phyloP scores from a whole-genome alignment of 257 asterid species.

The Solanum lycopersicoides region DNA sequence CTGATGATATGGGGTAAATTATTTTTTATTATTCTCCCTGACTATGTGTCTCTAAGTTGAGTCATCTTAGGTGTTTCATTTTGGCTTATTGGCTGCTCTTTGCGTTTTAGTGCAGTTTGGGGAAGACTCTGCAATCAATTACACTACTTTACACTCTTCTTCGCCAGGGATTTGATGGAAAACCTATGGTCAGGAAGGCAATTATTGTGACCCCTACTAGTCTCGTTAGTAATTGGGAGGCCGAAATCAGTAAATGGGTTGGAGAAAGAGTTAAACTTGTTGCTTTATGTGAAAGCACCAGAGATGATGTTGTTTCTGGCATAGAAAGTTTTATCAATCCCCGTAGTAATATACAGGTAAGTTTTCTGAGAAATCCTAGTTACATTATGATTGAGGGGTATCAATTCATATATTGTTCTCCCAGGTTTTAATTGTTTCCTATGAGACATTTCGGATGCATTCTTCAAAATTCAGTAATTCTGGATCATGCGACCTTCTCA shows the following conservation, averaged over 20 bases:
- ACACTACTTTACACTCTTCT: slow-evolving; percentile 87
- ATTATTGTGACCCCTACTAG: slow-evolving; percentile 96
- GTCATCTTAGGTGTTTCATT: not conserved
- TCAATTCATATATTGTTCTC: slow-evolving; percentile 1
- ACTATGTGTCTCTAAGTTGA: not conserved
- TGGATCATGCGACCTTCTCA: slow-evolving; percentile 93
- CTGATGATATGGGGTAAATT: slow-evolving; percentile 98
- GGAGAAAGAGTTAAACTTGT: slow-evolving; percentile 92
- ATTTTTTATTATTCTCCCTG: slow-evolving; percentile 4
- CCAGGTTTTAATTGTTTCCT: slow-evolving; percentile 88
- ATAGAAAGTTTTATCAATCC: slow-evolving; percentile 58
- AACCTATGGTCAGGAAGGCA: slow-evolving; percentile 81
- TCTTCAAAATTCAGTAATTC: slow-evolving; percentile 58
- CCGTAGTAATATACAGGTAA: slow-evolving; percentile 55
- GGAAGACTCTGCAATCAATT: slow-evolving; percentile 95
- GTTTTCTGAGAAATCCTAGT: not conserved
- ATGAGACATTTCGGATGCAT: slow-evolving; percentile 97
- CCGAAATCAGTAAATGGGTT: slow-evolving; percentile 90
- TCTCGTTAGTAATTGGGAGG: slow-evolving; percentile 97
- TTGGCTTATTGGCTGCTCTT: not conserved
- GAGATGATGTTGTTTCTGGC: slow-evolving; percentile 78
- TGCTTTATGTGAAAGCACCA: slow-evolving; percentile 91
- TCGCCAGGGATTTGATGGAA: slow-evolving; percentile 82
- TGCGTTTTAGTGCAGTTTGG: slow-evolving; percentile 50
- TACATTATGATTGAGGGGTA: not conserved